Percentiles rank a stretch among this genome's conserved stretches.
phyloP scores from a whole-genome alignment of 176 grass and related monocot genomes.

The Aechmea fasciata region DNA sequence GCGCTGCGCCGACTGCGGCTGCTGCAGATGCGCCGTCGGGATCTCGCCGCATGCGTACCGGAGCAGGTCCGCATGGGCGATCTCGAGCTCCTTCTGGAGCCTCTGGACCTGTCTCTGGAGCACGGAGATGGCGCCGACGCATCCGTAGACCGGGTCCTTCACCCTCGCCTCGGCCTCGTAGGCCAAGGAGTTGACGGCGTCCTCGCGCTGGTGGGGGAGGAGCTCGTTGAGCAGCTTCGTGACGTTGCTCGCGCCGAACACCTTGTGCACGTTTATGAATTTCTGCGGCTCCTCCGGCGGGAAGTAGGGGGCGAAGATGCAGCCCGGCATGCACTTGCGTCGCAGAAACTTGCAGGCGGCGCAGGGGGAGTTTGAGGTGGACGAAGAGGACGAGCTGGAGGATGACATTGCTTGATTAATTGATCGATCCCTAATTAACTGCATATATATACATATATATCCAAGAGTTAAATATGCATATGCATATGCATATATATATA shows the following conservation, averaged over 20 bases:
- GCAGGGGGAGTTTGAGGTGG: conserved; percentile 34
- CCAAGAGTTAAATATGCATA: neutral
- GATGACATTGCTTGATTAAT: neutral
- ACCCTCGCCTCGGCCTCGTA: conserved; percentile 80
- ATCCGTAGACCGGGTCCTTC: conserved; percentile 70
- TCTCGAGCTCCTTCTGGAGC: conserved; percentile 75
- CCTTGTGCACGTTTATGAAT: conserved; percentile 74
- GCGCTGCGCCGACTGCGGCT: conserved; percentile 21
- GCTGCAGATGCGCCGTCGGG: conserved; percentile 19
- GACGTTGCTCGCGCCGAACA: conserved; percentile 75
- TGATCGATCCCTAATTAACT: conserved; percentile 22
- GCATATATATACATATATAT: conserved; percentile 6
- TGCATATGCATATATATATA: neutral
- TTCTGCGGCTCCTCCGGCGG: conserved; percentile 76
- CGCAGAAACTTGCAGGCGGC: conserved; percentile 69
- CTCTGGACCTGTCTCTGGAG: conserved; percentile 70
- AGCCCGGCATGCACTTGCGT: conserved; percentile 68
- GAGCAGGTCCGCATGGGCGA: conserved; percentile 58
- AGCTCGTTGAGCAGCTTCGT: conserved; percentile 80
- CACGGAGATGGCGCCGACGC: conserved; percentile 72
- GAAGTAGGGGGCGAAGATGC: conserved; percentile 77
- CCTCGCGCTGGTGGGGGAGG: conserved; percentile 61
- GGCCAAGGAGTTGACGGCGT: conserved; percentile 69
- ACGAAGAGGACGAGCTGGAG: conserved; percentile 1
- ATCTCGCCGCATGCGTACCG: conserved; percentile 57